Evolutionary conservation across 768 basidiomycete species (phyloP).

Genomic region (Botryobasidium botryosum): DNA sequence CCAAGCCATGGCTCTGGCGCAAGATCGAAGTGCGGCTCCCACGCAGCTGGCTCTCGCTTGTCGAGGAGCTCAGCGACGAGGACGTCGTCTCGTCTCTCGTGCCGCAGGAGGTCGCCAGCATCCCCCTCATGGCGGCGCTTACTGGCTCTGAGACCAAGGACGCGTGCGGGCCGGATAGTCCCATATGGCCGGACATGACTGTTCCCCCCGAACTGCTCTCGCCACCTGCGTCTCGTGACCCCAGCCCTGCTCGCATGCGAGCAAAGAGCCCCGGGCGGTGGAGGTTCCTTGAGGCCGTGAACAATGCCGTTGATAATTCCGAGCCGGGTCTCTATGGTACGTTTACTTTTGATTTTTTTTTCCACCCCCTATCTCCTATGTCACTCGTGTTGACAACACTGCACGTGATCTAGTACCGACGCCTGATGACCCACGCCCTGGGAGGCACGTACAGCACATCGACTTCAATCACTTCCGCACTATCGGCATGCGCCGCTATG

Average conservation of each 20-base stretch:
- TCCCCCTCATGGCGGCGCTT: too few species aligned
- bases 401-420: slow-evolving; percentile 41
- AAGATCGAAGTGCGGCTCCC: slow-evolving; percentile 71
- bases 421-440: slow-evolving; percentile 52
- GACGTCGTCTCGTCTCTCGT: slow-evolving; percentile 25
- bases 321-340: slow-evolving; percentile 59
- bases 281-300: slow-evolving; percentile 66
- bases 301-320: slow-evolving; percentile 56
- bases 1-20: slow-evolving; percentile 80
- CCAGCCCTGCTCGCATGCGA: slow-evolving; percentile 56
- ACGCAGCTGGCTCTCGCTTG: slow-evolving; percentile 65
- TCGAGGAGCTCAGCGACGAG: slow-evolving; percentile 62
- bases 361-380: slow-evolving; percentile 2
- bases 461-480: slow-evolving; percentile 97
- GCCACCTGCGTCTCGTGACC: slow-evolving; percentile 66
- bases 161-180: too few species aligned
- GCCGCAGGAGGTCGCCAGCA: too few species aligned
- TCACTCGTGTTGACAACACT: slow-evolving; percentile 6
- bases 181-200: too few species aligned
- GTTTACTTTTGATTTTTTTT: slow-evolving; percentile 14
- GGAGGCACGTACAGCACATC: slow-evolving; percentile 68
- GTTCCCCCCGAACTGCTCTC: slow-evolving; percentile 63
- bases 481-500: slow-evolving; percentile 84
- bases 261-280: slow-evolving; percentile 67
- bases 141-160: too few species aligned